phyloP scores from a whole-genome alignment of 192 early-diverging fungal species.

The Coemansia sp. region DNA sequence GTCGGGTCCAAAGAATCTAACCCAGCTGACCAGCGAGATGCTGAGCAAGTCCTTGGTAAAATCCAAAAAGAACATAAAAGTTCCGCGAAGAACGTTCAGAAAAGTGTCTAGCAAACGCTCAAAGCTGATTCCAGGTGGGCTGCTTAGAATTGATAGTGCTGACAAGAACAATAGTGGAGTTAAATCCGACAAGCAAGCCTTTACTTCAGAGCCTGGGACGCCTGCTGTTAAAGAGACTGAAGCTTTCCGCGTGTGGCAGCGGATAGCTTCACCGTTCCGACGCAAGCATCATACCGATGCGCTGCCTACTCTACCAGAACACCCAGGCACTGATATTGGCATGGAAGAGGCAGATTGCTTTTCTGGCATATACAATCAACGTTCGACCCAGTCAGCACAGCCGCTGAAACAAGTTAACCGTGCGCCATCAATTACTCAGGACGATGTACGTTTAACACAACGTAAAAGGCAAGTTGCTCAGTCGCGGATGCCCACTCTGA shows the following conservation, averaged over 20 bases:
- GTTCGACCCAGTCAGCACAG: neutral
- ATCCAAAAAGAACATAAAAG: constrained; percentile 2
- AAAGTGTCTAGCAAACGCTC: neutral
- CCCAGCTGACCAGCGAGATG: constrained; percentile 9
- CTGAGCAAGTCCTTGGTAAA: constrained; percentile 6
- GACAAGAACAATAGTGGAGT: neutral
- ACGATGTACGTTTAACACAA: neutral
- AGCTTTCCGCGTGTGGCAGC: constrained; percentile 6
- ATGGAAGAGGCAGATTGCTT: neutral
- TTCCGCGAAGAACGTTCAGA: constrained; percentile 18
- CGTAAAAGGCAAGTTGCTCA: neutral
- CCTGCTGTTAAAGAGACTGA: neutral
- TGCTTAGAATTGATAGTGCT: neutral
- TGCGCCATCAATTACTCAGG: neutral
- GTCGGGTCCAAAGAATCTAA: constrained; percentile 19
- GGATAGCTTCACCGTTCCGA: constrained; percentile 10
- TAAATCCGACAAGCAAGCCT: neutral
- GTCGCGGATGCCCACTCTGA: neutral
- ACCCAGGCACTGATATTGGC: neutral
- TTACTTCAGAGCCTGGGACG: neutral
- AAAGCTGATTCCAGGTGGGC: neutral
- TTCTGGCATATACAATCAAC: neutral
- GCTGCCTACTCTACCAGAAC: neutral
- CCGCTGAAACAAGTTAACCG: neutral
- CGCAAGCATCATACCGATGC: neutral